Evolutionary conservation across 2,329 filamentous ascomycete species (phyloP).

Genomic region (Rachicladosporium sp.): DNA sequence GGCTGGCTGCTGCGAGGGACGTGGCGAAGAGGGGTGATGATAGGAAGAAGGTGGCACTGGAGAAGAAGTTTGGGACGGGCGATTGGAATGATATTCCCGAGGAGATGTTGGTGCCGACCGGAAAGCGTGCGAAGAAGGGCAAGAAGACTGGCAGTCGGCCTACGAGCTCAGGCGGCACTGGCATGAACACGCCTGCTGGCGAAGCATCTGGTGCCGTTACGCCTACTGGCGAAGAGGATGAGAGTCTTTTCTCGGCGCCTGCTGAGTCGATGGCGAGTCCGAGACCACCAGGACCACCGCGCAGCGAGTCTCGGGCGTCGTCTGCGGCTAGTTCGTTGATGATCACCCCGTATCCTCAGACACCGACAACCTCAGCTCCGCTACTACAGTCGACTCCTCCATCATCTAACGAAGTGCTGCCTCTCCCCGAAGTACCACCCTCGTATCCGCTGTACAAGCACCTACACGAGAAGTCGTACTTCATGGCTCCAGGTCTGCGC

Average conservation of each 20-base stretch:
- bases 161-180: slow-evolving; percentile 4
- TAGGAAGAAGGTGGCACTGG: slow-evolving; percentile 38
- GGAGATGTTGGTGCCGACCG: slow-evolving; percentile 19
- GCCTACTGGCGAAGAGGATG: slow-evolving; percentile 14
- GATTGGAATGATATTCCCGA: slow-evolving; percentile 26
- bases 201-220: slow-evolving; percentile 4
- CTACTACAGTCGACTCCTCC: slow-evolving; percentile 22
- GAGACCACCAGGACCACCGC: slow-evolving; percentile 2
- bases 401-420: slow-evolving; percentile 15
- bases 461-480: slow-evolving; percentile 69
- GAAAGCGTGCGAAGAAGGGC: slow-evolving; percentile 8
- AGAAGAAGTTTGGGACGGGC: slow-evolving; percentile 31
- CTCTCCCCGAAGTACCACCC: slow-evolving; percentile 27
- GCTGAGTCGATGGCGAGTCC: slow-evolving; percentile 10
- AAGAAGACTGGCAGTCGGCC: slow-evolving; percentile 8
- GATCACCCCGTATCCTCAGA: slow-evolving; percentile 24
- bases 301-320: slow-evolving; percentile 5
- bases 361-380: slow-evolving; percentile 38
- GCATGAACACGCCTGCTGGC: slow-evolving; percentile 1
- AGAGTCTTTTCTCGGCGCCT: slow-evolving; percentile 17
- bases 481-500: slow-evolving; percentile 78
- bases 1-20: slow-evolving; percentile 37
- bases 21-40: slow-evolving; percentile 37
- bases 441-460: slow-evolving; percentile 70
- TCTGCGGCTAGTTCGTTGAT: slow-evolving; percentile 8